Evolutionary conservation across 768 basidiomycete species (phyloP).

Genomic region (Suillus tomentosus): DNA sequence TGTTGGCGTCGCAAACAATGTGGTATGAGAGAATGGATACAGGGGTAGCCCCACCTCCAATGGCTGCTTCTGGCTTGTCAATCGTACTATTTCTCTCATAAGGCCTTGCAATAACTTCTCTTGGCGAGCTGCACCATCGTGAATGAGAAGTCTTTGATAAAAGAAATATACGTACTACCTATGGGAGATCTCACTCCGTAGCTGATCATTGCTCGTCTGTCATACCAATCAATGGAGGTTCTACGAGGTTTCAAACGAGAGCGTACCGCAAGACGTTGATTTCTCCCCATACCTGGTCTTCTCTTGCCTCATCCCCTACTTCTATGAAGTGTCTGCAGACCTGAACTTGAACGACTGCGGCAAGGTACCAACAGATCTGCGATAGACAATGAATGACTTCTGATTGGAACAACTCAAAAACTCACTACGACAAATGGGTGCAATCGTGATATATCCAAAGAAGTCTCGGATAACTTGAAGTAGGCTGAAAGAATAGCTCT

Average conservation of each 20-base stretch:
- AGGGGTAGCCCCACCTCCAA: conserved; percentile 79
- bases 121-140: conserved; percentile 62
- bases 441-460: conserved; percentile 74
- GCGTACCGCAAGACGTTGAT: conserved; percentile 78
- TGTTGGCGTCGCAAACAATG: conserved; percentile 57
- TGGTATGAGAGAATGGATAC: conserved; percentile 77
- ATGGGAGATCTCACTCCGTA: conserved; percentile 82
- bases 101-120: conserved; percentile 79
- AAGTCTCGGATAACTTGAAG: conserved; percentile 78
- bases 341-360: conserved; percentile 84
- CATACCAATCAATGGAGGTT: conserved; percentile 14
- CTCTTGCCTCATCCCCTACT: conserved; percentile 69
- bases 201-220: conserved; percentile 80
- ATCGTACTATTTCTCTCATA: conserved; percentile 82
- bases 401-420: conserved; percentile 14
- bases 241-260: neutral
- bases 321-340: conserved; percentile 87
- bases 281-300: conserved; percentile 84
- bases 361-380: conserved; percentile 90
- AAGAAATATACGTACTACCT: conserved; percentile 57
- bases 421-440: conserved; percentile 83
- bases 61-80: conserved; percentile 80
- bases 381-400: conserved; percentile 18
- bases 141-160: conserved; percentile 10
- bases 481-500: conserved; percentile 73